Evolutionary conservation across 441 rosid species (phyloP).

Genomic region (Syzygium syzygioides): DNA sequence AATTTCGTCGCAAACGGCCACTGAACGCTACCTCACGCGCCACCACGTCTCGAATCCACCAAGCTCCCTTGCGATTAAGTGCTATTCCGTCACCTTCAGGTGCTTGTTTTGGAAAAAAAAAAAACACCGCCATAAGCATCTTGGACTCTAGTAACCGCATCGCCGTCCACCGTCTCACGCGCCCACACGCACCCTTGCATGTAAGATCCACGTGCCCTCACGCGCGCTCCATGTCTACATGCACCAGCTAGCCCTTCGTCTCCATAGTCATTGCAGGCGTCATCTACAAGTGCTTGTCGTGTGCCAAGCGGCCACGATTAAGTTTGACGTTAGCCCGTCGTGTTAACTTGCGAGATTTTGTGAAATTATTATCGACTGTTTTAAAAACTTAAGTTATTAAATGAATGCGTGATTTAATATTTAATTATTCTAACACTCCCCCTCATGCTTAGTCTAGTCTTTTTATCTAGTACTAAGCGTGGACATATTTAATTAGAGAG

Average conservation of each 20-base stretch:
- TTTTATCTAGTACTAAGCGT: no score
- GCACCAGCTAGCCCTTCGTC: not conserved
- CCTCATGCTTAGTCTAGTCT: no score
- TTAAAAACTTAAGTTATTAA: no score
- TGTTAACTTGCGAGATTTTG: not conserved
- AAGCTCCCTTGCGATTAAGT: not conserved
- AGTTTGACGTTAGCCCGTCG: rapidly evolving
- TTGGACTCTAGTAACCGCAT: not conserved
- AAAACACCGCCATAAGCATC: not conserved
- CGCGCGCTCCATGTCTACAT: not conserved
- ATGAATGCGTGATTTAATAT: no score
- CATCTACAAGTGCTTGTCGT: not conserved
- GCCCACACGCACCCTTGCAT: not conserved
- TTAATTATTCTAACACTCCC: no score
- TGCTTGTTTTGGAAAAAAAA: not conserved
- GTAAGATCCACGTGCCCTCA: not conserved
- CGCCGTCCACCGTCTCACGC: not conserved
- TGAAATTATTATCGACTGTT: rapidly evolving
- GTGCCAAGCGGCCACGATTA: not conserved
- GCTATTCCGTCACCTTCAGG: rapidly evolving
- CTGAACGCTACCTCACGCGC: not conserved
- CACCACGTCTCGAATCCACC: not conserved
- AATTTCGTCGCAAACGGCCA: not conserved
- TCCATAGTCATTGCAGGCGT: not conserved
- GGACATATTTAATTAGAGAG: no score